Conservation (phyloP, 805 yeast genomes). For the Metschnikowia corniflorae region DNA sequence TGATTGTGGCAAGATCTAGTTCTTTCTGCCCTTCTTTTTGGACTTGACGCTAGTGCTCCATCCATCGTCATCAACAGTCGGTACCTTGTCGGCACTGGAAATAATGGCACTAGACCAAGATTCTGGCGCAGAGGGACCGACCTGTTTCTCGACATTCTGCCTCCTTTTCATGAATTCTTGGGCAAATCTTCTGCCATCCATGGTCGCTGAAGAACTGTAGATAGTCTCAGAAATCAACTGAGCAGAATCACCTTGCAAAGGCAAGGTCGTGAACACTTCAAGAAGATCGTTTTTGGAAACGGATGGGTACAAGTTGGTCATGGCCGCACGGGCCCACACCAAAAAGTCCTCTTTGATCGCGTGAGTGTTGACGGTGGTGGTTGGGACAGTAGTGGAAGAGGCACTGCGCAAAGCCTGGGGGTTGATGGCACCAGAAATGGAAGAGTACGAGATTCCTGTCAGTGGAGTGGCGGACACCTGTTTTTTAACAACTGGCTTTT, state of each 20-base stretch:
- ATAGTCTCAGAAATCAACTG: slow-evolving; percentile 91
- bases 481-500: slow-evolving; percentile 32
- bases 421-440: slow-evolving; percentile 24
- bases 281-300: slow-evolving; percentile 77
- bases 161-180: slow-evolving; percentile 81
- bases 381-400: slow-evolving; percentile 28
- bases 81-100: slow-evolving; percentile 36
- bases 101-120: slow-evolving; percentile 74
- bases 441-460: slow-evolving; percentile 13
- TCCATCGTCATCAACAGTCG: slow-evolving; percentile 42
- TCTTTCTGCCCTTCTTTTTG: slow-evolving; percentile 38
- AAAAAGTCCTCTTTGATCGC: slow-evolving; percentile 54
- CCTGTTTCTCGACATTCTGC: slow-evolving; percentile 60
- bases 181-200: slow-evolving; percentile 95
- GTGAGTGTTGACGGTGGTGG: slow-evolving; percentile 19
- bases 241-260: slow-evolving; percentile 66
- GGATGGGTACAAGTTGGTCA: slow-evolving; percentile 65
- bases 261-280: slow-evolving; percentile 75
- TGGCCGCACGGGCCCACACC: slow-evolving; percentile 66
- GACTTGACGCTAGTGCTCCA: slow-evolving; percentile 42
- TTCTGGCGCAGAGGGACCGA: slow-evolving; percentile 40
- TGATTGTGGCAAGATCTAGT: too few relatives aligned
- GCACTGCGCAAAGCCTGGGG: slow-evolving; percentile 39
- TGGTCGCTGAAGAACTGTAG: slow-evolving; percentile 79
- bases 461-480: slow-evolving; percentile 14